phyloP scores from a whole-genome alignment of 169 alveolate genomes.

The Cyclospora cayetanensis region DNA sequence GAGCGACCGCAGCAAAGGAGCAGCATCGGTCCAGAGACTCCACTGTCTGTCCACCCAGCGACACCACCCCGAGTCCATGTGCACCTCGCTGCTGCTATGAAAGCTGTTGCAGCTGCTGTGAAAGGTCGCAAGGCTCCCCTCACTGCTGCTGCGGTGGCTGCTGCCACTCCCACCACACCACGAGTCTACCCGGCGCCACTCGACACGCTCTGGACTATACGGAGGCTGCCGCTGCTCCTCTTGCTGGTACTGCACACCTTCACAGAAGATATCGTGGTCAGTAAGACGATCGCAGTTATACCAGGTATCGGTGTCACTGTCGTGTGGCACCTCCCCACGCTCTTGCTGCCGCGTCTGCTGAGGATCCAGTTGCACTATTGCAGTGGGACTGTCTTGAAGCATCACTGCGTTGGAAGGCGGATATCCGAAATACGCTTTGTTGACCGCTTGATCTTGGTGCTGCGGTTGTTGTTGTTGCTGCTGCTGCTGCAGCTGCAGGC shows the following conservation, averaged over 20 bases:
- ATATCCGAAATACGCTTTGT: background rate
- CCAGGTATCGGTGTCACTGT: background rate
- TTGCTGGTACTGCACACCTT: background rate
- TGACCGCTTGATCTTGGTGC: background rate
- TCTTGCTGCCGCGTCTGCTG: slow-evolving; percentile 9
- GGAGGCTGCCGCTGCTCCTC: slow-evolving; percentile 20
- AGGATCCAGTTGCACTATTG: background rate
- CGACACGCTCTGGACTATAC: background rate
- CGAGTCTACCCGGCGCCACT: background rate
- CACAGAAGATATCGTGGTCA: background rate
- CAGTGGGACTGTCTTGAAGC: background rate
- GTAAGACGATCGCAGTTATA: background rate
- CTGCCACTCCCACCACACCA: background rate
- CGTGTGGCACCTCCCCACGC: too few species aligned
- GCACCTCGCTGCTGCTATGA: slow-evolving; percentile 3
- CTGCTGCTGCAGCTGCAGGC: slow-evolving; percentile 41
- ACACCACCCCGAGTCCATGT: background rate
- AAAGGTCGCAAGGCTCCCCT: background rate
- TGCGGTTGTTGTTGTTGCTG: slow-evolving; percentile 18
- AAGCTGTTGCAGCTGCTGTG: slow-evolving; percentile 23
- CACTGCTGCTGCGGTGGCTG: slow-evolving; percentile 7
- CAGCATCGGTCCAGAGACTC: background rate
- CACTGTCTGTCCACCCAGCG: slow-evolving; percentile 10
- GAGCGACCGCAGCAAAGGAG: slow-evolving; percentile 45
- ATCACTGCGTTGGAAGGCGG: background rate